These are phyloP conservation scores for Cercospora zeina DNA, from an alignment of 2,329 filamentous ascomycete species.

Conservation along the genomic window DNA sequence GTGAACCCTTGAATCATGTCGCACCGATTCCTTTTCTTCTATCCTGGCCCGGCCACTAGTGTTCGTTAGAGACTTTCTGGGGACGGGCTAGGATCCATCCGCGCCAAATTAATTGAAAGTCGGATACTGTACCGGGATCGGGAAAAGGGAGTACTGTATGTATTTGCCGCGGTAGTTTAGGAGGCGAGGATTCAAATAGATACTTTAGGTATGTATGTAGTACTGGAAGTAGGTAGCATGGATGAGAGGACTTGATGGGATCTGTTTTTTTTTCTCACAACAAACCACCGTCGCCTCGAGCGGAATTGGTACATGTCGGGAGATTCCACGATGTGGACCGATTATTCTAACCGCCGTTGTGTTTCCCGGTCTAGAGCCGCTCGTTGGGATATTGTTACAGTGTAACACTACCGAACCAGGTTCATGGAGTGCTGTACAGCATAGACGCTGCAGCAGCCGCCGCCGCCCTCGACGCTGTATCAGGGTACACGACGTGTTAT, in stretches of 20 bases:
- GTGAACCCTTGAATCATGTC: background rate
- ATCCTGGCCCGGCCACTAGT: background rate
- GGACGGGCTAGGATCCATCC: background rate
- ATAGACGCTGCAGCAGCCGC: background rate
- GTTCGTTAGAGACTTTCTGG: background rate
- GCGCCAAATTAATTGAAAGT: background rate
- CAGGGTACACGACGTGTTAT: background rate
- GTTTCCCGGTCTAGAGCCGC: background rate
- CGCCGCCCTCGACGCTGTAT: background rate
- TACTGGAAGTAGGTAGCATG: background rate
- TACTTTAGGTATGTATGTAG: background rate
- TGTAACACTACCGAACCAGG: background rate
- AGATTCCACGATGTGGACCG: background rate
- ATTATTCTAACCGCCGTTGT: too few species aligned
- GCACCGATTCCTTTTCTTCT: background rate
- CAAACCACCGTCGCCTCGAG: constrained; percentile 1
- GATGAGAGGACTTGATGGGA: background rate
- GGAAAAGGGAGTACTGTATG: too few species aligned
- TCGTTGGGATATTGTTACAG: background rate
- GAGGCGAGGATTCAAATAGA: background rate
- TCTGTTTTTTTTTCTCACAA: too few species aligned
- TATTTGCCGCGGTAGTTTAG: background rate
- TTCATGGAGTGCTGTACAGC: background rate
- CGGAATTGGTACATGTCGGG: background rate
- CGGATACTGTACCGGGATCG: background rate